Evolutionary conservation across 2,329 filamentous ascomycete genomes (phyloP).

Genomic region (Didymella pinodella): DNA sequence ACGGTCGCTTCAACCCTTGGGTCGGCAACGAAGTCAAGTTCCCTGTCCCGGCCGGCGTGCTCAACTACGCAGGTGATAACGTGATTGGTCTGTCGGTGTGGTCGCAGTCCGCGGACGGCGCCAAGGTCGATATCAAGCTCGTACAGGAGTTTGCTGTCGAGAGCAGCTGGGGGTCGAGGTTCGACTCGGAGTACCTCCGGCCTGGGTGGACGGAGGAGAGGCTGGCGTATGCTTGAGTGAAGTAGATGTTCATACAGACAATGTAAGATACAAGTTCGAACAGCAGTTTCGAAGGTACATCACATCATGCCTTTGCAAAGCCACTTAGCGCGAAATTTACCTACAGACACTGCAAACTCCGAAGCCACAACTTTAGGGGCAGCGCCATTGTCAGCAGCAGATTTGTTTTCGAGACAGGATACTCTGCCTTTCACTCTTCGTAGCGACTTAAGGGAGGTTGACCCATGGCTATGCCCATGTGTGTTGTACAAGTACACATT

Average conservation of each 20-base stretch:
- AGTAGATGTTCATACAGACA: not conserved
- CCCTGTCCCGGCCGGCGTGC: conserved; percentile 66
- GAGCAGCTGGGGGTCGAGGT: conserved; percentile 61
- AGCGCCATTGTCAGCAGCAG: too few relatives aligned
- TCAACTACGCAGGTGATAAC: conserved; percentile 67
- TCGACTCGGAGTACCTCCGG: conserved; percentile 59
- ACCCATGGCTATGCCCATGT: too few relatives aligned
- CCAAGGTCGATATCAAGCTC: conserved; percentile 60
- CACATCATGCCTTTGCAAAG: too few relatives aligned
- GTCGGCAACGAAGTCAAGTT: conserved; percentile 69
- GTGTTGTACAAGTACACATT: too few relatives aligned
- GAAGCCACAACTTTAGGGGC: too few relatives aligned
- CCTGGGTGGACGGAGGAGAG: conserved; percentile 59
- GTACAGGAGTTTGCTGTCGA: conserved; percentile 63
- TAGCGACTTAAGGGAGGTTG: too few relatives aligned
- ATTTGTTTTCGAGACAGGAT: too few relatives aligned
- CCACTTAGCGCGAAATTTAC: too few relatives aligned
- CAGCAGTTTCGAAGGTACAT: too few relatives aligned
- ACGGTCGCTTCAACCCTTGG: conserved; percentile 66
- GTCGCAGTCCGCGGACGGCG: conserved; percentile 64
- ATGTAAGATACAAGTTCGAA: not conserved
- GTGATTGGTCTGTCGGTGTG: conserved; percentile 66
- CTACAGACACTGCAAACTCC: too few relatives aligned
- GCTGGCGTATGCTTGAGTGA: conserved; percentile 39
- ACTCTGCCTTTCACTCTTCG: too few relatives aligned